phyloP scores from a whole-genome alignment of 2,329 filamentous ascomycete species.

The Aspergillus sp. region DNA sequence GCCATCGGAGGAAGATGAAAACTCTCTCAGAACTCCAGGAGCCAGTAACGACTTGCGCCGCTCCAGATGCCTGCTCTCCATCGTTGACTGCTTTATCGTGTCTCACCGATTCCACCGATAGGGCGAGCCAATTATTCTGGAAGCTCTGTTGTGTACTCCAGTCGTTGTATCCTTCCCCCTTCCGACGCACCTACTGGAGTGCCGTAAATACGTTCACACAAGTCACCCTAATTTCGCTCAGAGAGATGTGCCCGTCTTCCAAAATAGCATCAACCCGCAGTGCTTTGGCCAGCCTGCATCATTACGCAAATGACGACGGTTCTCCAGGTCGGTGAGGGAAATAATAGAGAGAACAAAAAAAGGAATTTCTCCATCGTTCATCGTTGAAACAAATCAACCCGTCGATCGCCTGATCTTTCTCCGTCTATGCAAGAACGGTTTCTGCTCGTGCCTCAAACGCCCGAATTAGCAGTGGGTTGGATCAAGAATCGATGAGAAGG shows the following conservation, averaged over 20 bases:
- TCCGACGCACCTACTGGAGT: constrained; percentile 11
- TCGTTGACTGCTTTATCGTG: constrained; percentile 23
- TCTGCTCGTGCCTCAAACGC: constrained; percentile 31
- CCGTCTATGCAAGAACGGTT: constrained; percentile 30
- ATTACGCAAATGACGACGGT: constrained; percentile 25
- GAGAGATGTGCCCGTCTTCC: constrained; percentile 7
- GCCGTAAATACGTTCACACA: constrained; percentile 18
- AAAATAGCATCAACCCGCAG: constrained; percentile 14
- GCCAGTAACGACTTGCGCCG: background rate
- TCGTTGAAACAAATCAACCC: constrained; percentile 27
- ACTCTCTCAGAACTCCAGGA: background rate
- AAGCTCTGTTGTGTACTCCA: constrained; percentile 25
- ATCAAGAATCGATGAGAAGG: background rate
- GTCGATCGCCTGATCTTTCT: constrained; percentile 35
- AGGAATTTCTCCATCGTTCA: background rate
- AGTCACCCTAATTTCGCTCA: constrained; percentile 12
- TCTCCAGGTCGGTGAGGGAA: constrained; percentile 34
- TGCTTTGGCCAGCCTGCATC: constrained; percentile 22
- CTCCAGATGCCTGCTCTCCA: constrained; percentile 18
- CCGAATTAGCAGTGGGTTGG: constrained; percentile 2
- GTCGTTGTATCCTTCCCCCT: constrained; percentile 21
- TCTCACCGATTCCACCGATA: constrained; percentile 20
- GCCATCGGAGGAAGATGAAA: background rate
- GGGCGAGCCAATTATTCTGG: constrained; percentile 26
- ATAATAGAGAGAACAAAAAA: constrained; percentile 23